Conservation (phyloP, 2,329 filamentous ascomycete species). For the Teratosphaeria viscida region DNA sequence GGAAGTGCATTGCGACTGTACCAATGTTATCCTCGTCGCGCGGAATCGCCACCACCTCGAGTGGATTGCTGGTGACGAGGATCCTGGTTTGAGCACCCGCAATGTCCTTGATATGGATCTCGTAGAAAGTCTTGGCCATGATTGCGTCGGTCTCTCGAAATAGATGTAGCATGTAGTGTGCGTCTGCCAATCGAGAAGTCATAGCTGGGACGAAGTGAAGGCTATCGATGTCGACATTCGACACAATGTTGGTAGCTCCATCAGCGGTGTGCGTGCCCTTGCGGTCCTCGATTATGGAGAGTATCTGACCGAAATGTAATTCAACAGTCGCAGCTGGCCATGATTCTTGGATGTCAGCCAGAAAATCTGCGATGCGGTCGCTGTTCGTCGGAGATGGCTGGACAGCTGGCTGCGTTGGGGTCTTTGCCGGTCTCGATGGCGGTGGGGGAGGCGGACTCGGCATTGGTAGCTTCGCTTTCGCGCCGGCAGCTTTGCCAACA, state of each 20-base stretch:
- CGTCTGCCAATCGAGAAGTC: not conserved
- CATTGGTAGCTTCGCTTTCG: not conserved
- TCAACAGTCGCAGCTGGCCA: not conserved
- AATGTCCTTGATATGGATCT: not conserved
- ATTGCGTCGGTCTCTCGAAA: not conserved
- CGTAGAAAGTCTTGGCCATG: not conserved
- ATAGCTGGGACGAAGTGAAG: not conserved
- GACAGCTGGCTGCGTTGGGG: not conserved
- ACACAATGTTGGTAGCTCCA: not conserved
- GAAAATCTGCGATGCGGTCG: not conserved
- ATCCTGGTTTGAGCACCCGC: not conserved
- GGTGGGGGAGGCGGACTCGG: slow-evolving; percentile 1
- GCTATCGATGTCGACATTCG: not conserved
- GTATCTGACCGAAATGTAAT: slow-evolving; percentile 1
- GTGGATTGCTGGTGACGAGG: not conserved
- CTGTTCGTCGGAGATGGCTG: not conserved
- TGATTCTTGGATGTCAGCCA: not conserved
- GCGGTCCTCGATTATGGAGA: not conserved
- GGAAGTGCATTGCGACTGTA: slow-evolving; percentile 12
- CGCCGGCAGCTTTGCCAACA: not conserved
- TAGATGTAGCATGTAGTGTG: not conserved
- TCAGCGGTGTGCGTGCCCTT: not conserved
- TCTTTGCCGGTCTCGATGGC: not conserved
- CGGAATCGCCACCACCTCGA: not conserved
- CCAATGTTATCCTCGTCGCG: not conserved